Base-by-base conservation (phyloP, 176 grass and related monocot species). In the Raddia distichophylla region DNA sequence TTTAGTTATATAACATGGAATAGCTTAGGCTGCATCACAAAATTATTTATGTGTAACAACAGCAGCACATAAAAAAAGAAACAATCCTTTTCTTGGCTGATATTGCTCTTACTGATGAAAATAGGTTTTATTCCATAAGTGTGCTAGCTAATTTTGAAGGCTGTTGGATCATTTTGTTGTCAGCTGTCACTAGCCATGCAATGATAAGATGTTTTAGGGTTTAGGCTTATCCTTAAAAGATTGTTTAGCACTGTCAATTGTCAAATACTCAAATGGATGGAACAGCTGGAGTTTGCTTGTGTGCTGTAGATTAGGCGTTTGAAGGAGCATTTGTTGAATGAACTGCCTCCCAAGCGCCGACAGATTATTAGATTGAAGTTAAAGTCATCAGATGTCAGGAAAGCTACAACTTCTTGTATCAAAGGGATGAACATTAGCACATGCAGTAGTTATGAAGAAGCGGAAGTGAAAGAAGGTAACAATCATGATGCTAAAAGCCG, bases 281-380 rank as follows among this genome's bases (percentile, higher is more conserved):
- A 71, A 88, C 11, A 52, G 60, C 65, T 77, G 46, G 54, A 60
- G 70, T 77, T 17, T 75, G 51, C 20, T 80, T 90, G 44, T 62
- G 10, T 83, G 47, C 35, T 81, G 61, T 60, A 98, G 95, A 92
- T 94, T 78, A 94, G 95, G 68, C 90, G 92, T 46, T 88, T 98
- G 76, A 98, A 98, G 84, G 92, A 93, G 66, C 95, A 98, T 85
- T 87, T 98, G 47, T 76, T 98, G 71, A 77, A 85, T 50, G 90
- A 98, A 80, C 84, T 98, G 44, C 95, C 95, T 48, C 95, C 95
- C 5, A 98, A 94, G 71, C 95, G 92, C 43, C 85, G 92, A 6
- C 95, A 98, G 64, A 94, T 98, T 71, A 94, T 98, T 78, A 66
- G 84, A 79, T 50, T 98, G 80, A 89, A 89, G 81, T 72, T 98